Evolutionary conservation across 805 yeast genomes (phyloP).

Genomic region (Metschnikowia reukaufii): DNA sequence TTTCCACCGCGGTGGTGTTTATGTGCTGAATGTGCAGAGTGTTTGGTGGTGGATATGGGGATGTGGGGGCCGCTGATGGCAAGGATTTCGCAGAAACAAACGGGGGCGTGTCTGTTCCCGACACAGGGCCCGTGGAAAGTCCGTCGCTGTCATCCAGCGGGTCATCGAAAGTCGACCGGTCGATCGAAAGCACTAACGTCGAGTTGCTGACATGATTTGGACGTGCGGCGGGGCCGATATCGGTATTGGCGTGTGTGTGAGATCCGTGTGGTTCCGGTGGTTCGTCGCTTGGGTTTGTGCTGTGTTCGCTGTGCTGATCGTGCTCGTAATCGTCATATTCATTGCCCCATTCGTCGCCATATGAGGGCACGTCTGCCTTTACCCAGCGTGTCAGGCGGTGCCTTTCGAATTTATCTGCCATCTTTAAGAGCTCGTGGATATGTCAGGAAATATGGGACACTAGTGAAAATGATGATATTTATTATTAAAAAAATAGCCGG

Average conservation of each 20-base stretch:
- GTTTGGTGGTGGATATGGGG: too few species aligned
- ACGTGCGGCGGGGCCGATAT: neutral
- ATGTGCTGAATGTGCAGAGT: too few species aligned
- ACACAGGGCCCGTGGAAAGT: too few species aligned
- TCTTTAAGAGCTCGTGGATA: too few species aligned
- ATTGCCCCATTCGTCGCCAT: slow-evolving; percentile 45
- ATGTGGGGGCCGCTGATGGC: too few species aligned
- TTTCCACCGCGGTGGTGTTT: too few species aligned
- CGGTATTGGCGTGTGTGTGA: neutral
- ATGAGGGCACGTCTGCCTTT: slow-evolving; percentile 41
- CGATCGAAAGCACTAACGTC: slow-evolving; percentile 37
- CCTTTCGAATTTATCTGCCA: slow-evolving; percentile 41
- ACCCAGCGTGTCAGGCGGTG: slow-evolving; percentile 47
- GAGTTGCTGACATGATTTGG: slow-evolving; percentile 7
- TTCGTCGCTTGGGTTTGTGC: neutral
- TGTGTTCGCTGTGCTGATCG: slow-evolving; percentile 19
- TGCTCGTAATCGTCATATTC: slow-evolving; percentile 31
- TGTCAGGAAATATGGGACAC: too few species aligned
- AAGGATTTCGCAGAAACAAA: too few species aligned
- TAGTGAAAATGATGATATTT: too few species aligned
- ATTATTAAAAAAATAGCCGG: too few species aligned
- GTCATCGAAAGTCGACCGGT: slow-evolving; percentile 13
- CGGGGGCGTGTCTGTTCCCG: neutral
- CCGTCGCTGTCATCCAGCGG: slow-evolving; percentile 19
- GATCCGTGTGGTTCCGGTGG: neutral